phyloP scores from a whole-genome alignment of 2,329 filamentous ascomycete species.

The Aureobasidium subglaciale region DNA sequence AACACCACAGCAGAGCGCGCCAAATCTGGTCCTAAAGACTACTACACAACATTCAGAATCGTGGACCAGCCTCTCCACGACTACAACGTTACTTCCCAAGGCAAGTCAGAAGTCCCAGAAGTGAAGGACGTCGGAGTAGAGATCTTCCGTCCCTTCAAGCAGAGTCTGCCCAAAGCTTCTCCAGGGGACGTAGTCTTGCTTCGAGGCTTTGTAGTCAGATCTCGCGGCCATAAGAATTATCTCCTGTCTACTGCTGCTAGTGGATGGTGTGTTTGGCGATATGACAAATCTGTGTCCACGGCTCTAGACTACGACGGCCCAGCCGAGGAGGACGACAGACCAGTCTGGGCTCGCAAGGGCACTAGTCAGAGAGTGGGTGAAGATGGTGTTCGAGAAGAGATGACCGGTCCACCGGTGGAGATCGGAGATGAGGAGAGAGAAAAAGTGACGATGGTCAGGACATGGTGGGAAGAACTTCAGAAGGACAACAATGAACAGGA shows the following conservation, averaged over 20 bases:
- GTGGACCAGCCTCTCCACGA: slow-evolving; percentile 29
- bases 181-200: slow-evolving; percentile 40
- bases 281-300: not conserved
- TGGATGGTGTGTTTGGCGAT: slow-evolving; percentile 44
- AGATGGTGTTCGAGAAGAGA: slow-evolving; percentile 32
- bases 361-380: slow-evolving; percentile 17
- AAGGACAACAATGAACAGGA: not conserved
- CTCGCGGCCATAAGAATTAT: slow-evolving; percentile 29
- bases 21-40: slow-evolving; percentile 37
- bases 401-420: slow-evolving; percentile 41
- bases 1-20: slow-evolving; percentile 31
- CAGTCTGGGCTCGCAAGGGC: slow-evolving; percentile 23
- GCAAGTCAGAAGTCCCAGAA: not conserved
- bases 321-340: slow-evolving; percentile 15
- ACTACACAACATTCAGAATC: slow-evolving; percentile 35
- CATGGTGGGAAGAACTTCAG: slow-evolving; percentile 30
- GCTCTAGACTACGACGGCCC: slow-evolving; percentile 22
- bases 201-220: slow-evolving; percentile 37
- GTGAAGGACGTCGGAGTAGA: slow-evolving; percentile 28
- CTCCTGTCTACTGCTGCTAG: slow-evolving; percentile 37
- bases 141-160: slow-evolving; percentile 38
- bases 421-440: slow-evolving; percentile 38
- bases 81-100: not conserved
- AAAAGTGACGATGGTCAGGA: slow-evolving; percentile 33
- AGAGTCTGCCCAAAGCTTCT: slow-evolving; percentile 34